Percentiles rank a stretch among this genome's conserved stretches.
These are phyloP conservation scores for Quillaja saponaria DNA, from an alignment of 306 rosid species.

Conservation along the genomic window DNA sequence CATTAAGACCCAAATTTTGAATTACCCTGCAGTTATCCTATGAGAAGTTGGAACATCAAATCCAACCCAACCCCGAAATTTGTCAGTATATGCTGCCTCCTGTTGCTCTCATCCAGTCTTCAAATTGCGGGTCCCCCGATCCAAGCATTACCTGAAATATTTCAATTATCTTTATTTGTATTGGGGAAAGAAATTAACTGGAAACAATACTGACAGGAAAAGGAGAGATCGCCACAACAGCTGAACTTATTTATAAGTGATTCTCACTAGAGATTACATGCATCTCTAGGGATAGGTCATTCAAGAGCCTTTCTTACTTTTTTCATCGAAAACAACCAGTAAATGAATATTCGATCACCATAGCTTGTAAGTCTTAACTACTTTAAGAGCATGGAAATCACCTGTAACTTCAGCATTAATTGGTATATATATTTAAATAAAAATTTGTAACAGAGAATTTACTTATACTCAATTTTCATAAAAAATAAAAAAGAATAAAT, in stretches of 20 bases:
- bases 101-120: constrained; percentile 88
- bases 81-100: constrained; percentile 64
- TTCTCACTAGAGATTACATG: constrained; percentile 6
- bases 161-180: background rate
- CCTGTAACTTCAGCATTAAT: constrained; percentile 12
- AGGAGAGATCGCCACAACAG: constrained; percentile 1
- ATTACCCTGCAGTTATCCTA: constrained; percentile 85
- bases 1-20: constrained; percentile 14
- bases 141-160: constrained; percentile 85
- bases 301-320: no score
- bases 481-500: background rate
- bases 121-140: constrained; percentile 61
- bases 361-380: no score
- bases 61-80: constrained; percentile 94
- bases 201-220: background rate
- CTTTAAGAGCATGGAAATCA: no score
- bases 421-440: constrained; percentile 18
- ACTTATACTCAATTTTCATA: background rate
- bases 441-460: constrained; percentile 23
- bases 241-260: constrained; percentile 10
- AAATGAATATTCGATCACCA: no score
- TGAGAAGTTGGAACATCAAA: constrained; percentile 86
- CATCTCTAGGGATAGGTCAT: no score
- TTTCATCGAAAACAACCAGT: no score
- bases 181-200: constrained; percentile 11